A percentile compares a stretch with the other conserved stretches of the same genome.
These are phyloP conservation scores for Fusarium sp. DNA, from an alignment of 2,329 filamentous ascomycete species.

Conservation along the genomic window DNA sequence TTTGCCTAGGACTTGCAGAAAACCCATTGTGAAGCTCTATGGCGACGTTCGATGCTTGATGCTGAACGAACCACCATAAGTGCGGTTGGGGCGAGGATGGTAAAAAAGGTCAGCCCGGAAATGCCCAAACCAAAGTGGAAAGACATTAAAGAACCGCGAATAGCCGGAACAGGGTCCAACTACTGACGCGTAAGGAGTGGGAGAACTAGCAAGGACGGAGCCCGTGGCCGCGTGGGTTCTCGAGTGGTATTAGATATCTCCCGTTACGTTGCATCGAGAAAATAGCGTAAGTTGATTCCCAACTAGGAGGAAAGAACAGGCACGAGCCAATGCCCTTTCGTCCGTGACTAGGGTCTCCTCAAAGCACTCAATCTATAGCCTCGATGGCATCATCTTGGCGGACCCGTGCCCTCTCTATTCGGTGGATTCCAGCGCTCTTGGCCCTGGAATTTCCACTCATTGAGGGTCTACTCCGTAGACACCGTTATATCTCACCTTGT, in stretches of 20 bases:
- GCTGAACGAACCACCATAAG: background rate
- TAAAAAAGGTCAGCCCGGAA: background rate
- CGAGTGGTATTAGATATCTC: background rate
- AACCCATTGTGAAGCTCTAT: background rate
- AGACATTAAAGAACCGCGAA: background rate
- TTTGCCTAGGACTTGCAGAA: no score
- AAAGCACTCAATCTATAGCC: background rate
- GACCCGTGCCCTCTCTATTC: background rate
- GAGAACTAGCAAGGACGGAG: background rate
- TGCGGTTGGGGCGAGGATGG: background rate
- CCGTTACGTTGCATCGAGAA: background rate
- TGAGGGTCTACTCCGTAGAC: no score
- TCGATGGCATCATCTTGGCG: background rate
- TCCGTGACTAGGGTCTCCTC: background rate
- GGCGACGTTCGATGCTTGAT: background rate
- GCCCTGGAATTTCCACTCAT: background rate
- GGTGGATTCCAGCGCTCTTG: background rate
- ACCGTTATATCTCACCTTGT: background rate
- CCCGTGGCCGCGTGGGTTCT: background rate
- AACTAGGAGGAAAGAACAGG: background rate
- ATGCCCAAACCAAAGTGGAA: background rate
- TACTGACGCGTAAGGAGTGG: background rate
- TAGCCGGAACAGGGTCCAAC: background rate
- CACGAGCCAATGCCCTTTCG: background rate
- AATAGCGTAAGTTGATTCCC: background rate